Evolutionary conservation across 2,329 filamentous ascomycete species (phyloP), one percentile per base, ranked within the genome.

Genomic region (Thielaviopsis euricoi): DNA sequence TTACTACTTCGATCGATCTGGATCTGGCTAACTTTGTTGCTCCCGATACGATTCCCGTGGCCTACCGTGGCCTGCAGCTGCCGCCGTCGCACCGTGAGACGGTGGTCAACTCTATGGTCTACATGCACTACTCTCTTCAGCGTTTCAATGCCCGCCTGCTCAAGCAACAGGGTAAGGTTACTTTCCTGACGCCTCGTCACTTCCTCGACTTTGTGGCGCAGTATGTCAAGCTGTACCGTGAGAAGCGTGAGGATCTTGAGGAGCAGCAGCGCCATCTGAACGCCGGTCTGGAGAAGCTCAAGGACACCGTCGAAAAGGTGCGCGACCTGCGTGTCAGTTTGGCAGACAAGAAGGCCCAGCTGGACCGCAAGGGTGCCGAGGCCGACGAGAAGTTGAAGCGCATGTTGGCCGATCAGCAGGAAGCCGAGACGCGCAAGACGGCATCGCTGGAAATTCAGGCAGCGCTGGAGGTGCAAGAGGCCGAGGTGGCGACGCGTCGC

Each of bases 191-290:
- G 12, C 93, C 93, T 52, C 85, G 93, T 52, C 93, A 99, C 71
- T 99, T 95, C 75, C 75, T 99, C 55, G 94, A 98, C 69, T 98
- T 98, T 66, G 91, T 98, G 60, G 88, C 89, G 46, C 93, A 99
- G 68, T 99, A 96, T 68, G 90, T 96, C 70, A 93, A 87, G 70
- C 77, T 99, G 6, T 97, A 97, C 73, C 95, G 90, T 62, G 93
- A 98, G 71, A 98, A 99, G 76, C 87, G 94, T 12, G 93, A 97
- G 69, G 93, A 98, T 67, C 80, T 99, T 1, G 93, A 99, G 70
- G 93, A 99, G 69, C 93, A 99, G 70, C 93, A 99, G 68, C 86
- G 93, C 29, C 93, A 99, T 78, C 77, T 99, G 62, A 98, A 98
- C 66, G 90, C 97, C 58, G 94, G 93, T 77, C 80, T 99, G 1